Evolutionary conservation across 176 grass and related monocot genomes (phyloP), one percentile per base, ranked within the genome.

Genomic region (Melocanna baccifera): DNA sequence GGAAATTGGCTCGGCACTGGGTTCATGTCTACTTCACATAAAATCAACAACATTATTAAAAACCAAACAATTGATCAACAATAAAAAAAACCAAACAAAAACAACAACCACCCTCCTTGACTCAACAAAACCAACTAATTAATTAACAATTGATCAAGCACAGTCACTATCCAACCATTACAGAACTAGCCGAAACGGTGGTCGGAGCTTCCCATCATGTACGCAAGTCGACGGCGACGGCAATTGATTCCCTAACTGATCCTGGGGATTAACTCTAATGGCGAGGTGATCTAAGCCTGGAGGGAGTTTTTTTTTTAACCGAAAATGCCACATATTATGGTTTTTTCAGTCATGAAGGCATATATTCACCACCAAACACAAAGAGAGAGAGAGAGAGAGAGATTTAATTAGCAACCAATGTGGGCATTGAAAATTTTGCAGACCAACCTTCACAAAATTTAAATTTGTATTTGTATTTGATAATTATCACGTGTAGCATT

Each of bases 241-340:
- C 30, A 75, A 75, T 11, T 12, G 6, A 65, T 84, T 66, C 55
- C 30, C 14, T 75, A 84, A 39, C 71, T 75, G 13, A 84, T 75
- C 59, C 46, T 9, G 4, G 20, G 46, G 32, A 75, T 75, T 84
- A 81, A n/a, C 72, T 29, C 58, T 75, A 84, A 84, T 55, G 71
- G 30, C 7, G 57, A 25, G 79, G 16, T 19, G 79, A 57, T 52
- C 81, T 64, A 65, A 37, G 58, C 22, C n/a, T n/a, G n/a, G n/a
- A n/a, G n/a, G n/a, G n/a, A n/a, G n/a, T n/a, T n/a, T n/a, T n/a
- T n/a, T n/a, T n/a, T n/a, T n/a, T n/a, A n/a, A n/a, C n/a, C n/a
- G n/a, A n/a, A n/a, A n/a, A n/a, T n/a, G n/a, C n/a, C n/a, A n/a
- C n/a, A n/a, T n/a, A n/a, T n/a, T n/a, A n/a, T 50, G 6, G 3